Conservation (phyloP, 2,329 filamentous ascomycete species). For the Pleoardoris graminearum region DNA sequence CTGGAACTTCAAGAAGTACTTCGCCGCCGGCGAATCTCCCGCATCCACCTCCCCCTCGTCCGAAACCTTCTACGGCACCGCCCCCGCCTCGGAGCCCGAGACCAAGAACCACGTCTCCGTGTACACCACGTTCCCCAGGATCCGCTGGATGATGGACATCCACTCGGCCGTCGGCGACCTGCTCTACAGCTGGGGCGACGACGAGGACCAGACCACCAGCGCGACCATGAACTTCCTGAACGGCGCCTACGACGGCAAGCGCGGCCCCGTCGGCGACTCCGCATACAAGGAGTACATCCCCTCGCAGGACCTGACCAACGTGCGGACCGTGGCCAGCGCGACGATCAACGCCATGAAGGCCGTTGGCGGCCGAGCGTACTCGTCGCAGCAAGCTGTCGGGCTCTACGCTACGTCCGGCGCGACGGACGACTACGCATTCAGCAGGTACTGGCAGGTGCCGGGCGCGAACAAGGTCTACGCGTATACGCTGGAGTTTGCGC, state of each 20-base stretch:
- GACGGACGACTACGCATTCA: conserved; percentile 47
- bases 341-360: conserved; percentile 44
- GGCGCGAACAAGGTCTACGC: conserved; percentile 47
- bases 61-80: conserved; percentile 57
- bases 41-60: conserved; percentile 51
- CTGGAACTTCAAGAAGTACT: conserved; percentile 59
- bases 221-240: conserved; percentile 58
- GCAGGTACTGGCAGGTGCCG: conserved; percentile 39
- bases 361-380: conserved; percentile 43
- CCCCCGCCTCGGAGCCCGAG: conserved; percentile 60
- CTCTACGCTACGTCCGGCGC: conserved; percentile 46
- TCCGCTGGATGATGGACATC: conserved; percentile 63
- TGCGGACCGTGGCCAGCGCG: conserved; percentile 38
- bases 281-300: conserved; percentile 55
- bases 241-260: conserved; percentile 55
- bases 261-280: conserved; percentile 56
- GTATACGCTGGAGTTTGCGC: conserved; percentile 47
- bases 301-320: conserved; percentile 38
- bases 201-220: conserved; percentile 54
- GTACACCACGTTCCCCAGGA: conserved; percentile 53
- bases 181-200: conserved; percentile 62
- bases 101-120: conserved; percentile 59
- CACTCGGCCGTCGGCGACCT: conserved; percentile 59
- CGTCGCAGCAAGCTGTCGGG: conserved; percentile 38
- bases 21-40: conserved; percentile 42